phyloP scores from a whole-genome alignment of 116 monocot species.

The Dioscorea cayenensis region DNA sequence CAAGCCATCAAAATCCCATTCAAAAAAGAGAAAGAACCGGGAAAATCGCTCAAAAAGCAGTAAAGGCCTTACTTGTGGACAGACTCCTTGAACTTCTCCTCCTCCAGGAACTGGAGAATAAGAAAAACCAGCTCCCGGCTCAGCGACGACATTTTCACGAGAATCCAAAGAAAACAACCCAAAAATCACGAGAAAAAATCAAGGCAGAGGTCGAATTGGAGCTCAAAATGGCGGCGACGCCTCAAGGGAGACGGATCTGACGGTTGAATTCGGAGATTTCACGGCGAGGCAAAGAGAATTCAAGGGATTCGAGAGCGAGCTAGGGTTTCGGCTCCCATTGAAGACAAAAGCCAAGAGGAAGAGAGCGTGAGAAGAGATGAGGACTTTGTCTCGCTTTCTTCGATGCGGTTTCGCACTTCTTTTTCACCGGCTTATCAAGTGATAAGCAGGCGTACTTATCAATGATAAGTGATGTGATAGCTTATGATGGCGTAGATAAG shows the following conservation, averaged over 20 bases:
- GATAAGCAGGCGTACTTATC: constrained; percentile 9
- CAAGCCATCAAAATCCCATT: not conserved
- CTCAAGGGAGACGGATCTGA: not conserved
- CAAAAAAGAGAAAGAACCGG: too few relatives aligned
- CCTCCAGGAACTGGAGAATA: constrained; percentile 80
- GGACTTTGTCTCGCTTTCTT: constrained; percentile 52
- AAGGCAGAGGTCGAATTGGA: not conserved
- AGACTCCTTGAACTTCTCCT: constrained; percentile 83
- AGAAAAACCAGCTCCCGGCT: constrained; percentile 81
- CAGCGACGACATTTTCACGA: constrained; percentile 48
- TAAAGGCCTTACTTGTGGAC: constrained; percentile 52
- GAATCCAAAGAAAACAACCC: not conserved
- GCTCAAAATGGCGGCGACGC: not conserved
- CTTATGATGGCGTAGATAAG: constrained; percentile 10
- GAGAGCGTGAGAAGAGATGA: not conserved
- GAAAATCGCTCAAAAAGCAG: not conserved
- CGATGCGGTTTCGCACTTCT: constrained; percentile 58
- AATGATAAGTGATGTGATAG: not conserved
- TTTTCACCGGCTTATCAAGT: constrained; percentile 34
- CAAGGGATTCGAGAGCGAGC: not conserved
- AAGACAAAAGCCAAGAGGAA: not conserved
- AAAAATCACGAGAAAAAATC: not conserved
- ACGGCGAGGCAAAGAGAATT: not conserved
- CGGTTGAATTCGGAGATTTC: not conserved
- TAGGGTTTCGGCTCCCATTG: constrained; percentile 20